These are phyloP conservation scores for Gracilaria domingensis DNA, from an alignment of 23 red algal genomes.

Conservation along the genomic window DNA sequence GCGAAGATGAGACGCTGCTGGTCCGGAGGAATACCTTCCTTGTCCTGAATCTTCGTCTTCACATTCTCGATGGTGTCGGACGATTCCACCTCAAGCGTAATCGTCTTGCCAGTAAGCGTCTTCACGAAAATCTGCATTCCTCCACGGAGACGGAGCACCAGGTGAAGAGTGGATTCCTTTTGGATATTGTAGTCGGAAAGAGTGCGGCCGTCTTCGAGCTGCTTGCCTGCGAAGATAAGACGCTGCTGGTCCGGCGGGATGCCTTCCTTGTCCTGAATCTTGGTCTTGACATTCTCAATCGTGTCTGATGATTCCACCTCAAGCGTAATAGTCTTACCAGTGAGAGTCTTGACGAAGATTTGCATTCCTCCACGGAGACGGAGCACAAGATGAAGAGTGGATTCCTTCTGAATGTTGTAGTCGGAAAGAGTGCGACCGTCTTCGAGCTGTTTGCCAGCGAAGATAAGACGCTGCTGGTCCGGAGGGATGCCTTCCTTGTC, in stretches of 20 bases:
- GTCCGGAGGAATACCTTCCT: conserved; percentile 98
- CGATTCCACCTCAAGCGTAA: conserved; percentile 97
- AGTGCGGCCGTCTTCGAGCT: conserved; percentile 96
- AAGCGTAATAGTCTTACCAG: conserved; percentile 99
- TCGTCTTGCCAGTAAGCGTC: conserved; percentile 98
- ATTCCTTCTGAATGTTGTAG: conserved; percentile 99
- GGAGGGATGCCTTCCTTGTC: conserved; percentile 99
- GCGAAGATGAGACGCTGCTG: conserved; percentile 99
- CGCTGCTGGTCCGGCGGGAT: conserved; percentile 99
- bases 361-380: conserved; percentile 94
- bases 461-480: conserved; percentile 99
- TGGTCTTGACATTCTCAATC: conserved; percentile 98
- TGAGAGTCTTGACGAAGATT: conserved; percentile 98
- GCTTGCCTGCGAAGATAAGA: conserved; percentile 97
- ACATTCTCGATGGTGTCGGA: conserved; percentile 99
- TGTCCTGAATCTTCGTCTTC: conserved; percentile 99
- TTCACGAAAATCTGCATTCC: conserved; percentile 99
- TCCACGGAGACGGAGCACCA: conserved; percentile 84
- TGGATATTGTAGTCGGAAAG: conserved; percentile 98
- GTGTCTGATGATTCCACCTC: conserved; percentile 98
- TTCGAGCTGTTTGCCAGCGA: conserved; percentile 99
- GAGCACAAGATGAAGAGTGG: conserved; percentile 96
- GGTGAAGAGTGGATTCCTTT: conserved; percentile 96
- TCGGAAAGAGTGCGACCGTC: conserved; percentile 97
- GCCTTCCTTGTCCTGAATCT: conserved; percentile 99